Evolutionary conservation across 2,329 filamentous ascomycete genomes (phyloP).

Genomic region (Colletotrichum chrysophilum): DNA sequence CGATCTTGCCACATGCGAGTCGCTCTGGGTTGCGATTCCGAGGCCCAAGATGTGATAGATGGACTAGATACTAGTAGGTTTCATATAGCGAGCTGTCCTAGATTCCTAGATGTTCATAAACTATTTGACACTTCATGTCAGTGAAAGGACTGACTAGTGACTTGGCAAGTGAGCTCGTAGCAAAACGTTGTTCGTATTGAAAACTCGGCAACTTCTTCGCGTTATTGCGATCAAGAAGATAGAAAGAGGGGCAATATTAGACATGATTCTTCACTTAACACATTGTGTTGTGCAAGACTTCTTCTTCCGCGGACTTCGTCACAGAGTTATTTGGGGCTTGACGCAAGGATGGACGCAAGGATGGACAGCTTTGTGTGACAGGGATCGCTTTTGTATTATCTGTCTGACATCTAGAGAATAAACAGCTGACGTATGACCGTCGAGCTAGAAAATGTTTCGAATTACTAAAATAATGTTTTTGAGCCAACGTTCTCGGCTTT

Average conservation of each 20-base stretch:
- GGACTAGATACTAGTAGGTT: not conserved
- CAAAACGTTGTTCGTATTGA: fast-evolving
- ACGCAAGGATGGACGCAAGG: not conserved
- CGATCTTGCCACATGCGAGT: slow-evolving; percentile 31
- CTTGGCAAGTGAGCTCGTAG: not conserved
- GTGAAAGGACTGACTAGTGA: not conserved
- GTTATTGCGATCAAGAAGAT: not conserved
- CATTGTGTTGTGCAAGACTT: not conserved
- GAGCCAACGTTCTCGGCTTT: not conserved
- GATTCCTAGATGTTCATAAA: not conserved
- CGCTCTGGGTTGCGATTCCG: slow-evolving; percentile 11
- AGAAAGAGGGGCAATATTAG: not conserved
- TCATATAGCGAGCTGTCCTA: not conserved
- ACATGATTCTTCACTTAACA: not conserved
- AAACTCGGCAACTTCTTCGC: not conserved
- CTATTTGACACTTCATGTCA: not conserved
- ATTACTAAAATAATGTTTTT: not conserved
- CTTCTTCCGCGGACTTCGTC: not conserved
- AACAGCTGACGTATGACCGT: slow-evolving; percentile 26
- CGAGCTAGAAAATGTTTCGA: not conserved
- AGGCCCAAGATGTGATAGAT: not conserved
- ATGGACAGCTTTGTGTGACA: not conserved
- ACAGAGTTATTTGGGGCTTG: too few relatives aligned
- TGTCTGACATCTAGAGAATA: not conserved
- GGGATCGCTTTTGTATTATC: not conserved